Conservation (phyloP, 371 early-diverging fungal species). For the Mucor lusitanicus region DNA sequence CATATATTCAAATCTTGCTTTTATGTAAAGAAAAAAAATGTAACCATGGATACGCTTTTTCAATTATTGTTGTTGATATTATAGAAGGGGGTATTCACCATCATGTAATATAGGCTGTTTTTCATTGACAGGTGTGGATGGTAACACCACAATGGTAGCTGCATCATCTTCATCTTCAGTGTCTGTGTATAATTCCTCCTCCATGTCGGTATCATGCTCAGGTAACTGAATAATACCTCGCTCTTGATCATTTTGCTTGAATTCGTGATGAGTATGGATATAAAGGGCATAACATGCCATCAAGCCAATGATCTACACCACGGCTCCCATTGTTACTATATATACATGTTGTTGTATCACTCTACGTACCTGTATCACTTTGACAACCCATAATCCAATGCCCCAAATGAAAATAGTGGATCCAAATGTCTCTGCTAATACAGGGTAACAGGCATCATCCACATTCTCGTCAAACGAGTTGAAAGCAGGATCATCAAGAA, state of each 20-base stretch:
- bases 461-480: neutral
- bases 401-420: constrained; percentile 10
- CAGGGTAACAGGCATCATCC: constrained; percentile 4
- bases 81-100: neutral
- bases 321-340: neutral
- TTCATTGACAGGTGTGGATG: neutral
- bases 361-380: constrained; percentile 5
- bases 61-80: neutral
- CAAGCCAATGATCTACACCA: constrained; percentile 3
- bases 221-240: neutral
- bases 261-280: neutral
- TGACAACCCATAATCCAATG: constrained; percentile 9
- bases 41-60: too few species aligned
- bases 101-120: neutral
- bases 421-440: constrained; percentile 4
- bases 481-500: constrained; percentile 1
- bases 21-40: neutral
- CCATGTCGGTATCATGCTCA: neutral
- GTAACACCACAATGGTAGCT: neutral
- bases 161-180: neutral
- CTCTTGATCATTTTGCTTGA: neutral
- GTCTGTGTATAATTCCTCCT: neutral
- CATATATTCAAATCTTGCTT: neutral
- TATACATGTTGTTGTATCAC: neutral
- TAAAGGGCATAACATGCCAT: constrained; percentile 9